Percentiles rank a stretch among this genome's conserved stretches.
Evolutionary conservation across 75 land plant genomes (phyloP).

Genomic region (Selaginella tamariscina): DNA sequence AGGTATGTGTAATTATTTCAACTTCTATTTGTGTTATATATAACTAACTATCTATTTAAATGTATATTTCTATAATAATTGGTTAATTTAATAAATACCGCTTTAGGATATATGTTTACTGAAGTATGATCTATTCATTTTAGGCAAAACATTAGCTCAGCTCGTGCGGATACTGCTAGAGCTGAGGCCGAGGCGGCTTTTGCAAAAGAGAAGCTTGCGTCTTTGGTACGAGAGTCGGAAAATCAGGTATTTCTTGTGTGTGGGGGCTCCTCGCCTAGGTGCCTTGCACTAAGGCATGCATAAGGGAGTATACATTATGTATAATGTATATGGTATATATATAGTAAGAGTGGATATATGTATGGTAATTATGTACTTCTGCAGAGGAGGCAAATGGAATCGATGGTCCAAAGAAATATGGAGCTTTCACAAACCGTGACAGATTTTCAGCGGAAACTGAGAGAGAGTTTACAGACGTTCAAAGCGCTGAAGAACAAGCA

Average conservation of each 20-base stretch:
- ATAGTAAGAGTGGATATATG: neutral
- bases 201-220: conserved; percentile 51
- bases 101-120: neutral
- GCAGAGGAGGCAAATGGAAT: conserved; percentile 55
- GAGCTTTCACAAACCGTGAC: conserved; percentile 66
- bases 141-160: conserved; percentile 44
- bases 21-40: too few species aligned
- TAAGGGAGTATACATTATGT: too few species aligned
- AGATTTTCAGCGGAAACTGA: conserved; percentile 55
- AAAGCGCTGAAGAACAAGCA: conserved; percentile 53
- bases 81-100: neutral
- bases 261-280: neutral
- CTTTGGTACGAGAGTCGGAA: conserved; percentile 54
- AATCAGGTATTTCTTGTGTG: conserved; percentile 41
- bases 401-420: conserved; percentile 55
- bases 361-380: too few species aligned
- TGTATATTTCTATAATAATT: neutral
- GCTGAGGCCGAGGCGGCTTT: conserved; percentile 47
- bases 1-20: conserved; percentile 50
- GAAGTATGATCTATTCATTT: neutral
- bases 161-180: conserved; percentile 64
- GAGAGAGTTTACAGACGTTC: conserved; percentile 59
- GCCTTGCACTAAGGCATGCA: too few species aligned
- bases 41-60: too few species aligned
- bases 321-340: too few species aligned